Percentiles rank a stretch among this genome's conserved stretches.
Evolutionary conservation across 768 basidiomycete species (phyloP).

Genomic region (Naganishia vaughanmartiniae): DNA sequence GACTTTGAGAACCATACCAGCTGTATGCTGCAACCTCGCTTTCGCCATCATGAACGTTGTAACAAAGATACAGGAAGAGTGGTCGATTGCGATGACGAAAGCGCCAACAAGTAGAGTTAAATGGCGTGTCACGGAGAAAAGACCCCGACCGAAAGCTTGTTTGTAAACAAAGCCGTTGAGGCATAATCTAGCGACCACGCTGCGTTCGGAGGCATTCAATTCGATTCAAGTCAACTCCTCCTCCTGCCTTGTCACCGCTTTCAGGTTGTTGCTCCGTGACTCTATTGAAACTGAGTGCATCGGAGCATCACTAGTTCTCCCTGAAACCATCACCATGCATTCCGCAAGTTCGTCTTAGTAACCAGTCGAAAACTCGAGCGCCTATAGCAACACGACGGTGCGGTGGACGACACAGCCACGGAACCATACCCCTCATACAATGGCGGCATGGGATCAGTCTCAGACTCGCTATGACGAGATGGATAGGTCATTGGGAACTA

Average conservation of each 20-base stretch:
- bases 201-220: neutral
- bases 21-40: too few relatives aligned
- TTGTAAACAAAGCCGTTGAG: slow-evolving; percentile 23
- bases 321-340: neutral
- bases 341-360: neutral
- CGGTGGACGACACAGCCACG: neutral
- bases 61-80: neutral
- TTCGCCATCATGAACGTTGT: slow-evolving; percentile 8
- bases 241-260: too few relatives aligned
- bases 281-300: too few relatives aligned
- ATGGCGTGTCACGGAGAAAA: too few relatives aligned
- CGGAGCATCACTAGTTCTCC: neutral
- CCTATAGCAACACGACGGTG: neutral
- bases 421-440: neutral
- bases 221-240: neutral
- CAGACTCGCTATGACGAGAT: neutral
- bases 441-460: slow-evolving; percentile 4
- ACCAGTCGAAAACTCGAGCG: neutral
- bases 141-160: neutral
- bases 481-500: slow-evolving; percentile 1
- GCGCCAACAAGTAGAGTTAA: neutral
- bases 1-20: too few relatives aligned
- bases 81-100: slow-evolving; percentile 13
- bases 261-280: too few relatives aligned
- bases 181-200: neutral